Conservation (phyloP, 1,284 basidiomycete species). For the Chalciporus piperatoides region DNA sequence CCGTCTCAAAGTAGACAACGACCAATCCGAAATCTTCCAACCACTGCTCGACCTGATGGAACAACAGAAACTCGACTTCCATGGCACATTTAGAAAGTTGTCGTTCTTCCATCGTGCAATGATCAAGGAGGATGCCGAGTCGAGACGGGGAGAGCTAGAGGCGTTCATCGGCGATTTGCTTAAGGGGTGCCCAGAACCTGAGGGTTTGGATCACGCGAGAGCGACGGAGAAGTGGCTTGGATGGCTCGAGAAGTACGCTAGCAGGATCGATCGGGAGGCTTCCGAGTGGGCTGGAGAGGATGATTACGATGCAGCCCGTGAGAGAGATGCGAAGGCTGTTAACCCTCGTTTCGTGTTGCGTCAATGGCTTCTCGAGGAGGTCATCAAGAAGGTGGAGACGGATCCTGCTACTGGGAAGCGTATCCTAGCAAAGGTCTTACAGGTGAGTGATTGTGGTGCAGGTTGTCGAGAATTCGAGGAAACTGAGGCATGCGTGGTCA, state of each 20-base stretch:
- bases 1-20: constrained; percentile 46
- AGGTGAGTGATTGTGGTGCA: constrained; percentile 43
- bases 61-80: constrained; percentile 75
- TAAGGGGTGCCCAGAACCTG: constrained; percentile 42
- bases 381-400: constrained; percentile 63
- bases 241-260: constrained; percentile 71
- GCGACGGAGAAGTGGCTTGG: constrained; percentile 49
- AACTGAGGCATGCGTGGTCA: not conserved
- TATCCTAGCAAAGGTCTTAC: constrained; percentile 70
- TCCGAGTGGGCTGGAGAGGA: constrained; percentile 37
- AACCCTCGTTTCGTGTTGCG: constrained; percentile 90
- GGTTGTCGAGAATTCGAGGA: not conserved
- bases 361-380: constrained; percentile 92
- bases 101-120: constrained; percentile 58
- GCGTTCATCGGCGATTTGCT: constrained; percentile 52
- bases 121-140: constrained; percentile 23
- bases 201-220: constrained; percentile 39
- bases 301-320: constrained; percentile 41
- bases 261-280: constrained; percentile 57
- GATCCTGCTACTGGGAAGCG: constrained; percentile 57
- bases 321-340: constrained; percentile 43
- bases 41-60: constrained; percentile 72
- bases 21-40: constrained; percentile 57
- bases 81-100: constrained; percentile 74
- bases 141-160: constrained; percentile 33